Evolutionary conservation across 208 protist genomes (phyloP).

Genomic region (Leishmania tropica): DNA sequence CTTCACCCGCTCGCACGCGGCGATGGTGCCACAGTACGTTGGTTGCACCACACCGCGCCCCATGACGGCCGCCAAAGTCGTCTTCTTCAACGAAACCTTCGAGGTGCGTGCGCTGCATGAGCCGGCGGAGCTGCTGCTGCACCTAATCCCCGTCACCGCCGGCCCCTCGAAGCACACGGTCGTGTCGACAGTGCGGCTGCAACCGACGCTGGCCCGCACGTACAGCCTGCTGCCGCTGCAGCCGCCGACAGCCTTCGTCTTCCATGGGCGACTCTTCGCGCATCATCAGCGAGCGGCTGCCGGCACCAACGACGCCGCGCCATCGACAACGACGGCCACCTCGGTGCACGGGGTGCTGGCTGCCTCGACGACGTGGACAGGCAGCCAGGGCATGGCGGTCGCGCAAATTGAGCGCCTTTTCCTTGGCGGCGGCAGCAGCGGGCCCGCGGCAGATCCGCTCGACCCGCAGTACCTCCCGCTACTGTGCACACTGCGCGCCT

Average conservation of each 20-base stretch:
- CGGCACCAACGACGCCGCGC: neutral
- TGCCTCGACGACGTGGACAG: constrained; percentile 78
- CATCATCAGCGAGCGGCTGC: neutral
- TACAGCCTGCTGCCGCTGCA: constrained; percentile 67
- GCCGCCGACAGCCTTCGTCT: constrained; percentile 64
- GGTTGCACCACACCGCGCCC: constrained; percentile 63
- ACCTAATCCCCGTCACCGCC: constrained; percentile 63
- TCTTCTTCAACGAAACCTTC: constrained; percentile 87
- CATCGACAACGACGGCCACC: neutral
- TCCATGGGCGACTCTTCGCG: constrained; percentile 36
- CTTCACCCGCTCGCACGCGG: constrained; percentile 57
- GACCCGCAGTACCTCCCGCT: constrained; percentile 72
- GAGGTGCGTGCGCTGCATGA: constrained; percentile 68
- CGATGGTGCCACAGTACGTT: constrained; percentile 73
- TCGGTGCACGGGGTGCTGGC: constrained; percentile 53
- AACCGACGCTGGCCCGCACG: constrained; percentile 49
- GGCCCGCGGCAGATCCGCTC: constrained; percentile 52
- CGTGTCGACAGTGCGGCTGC: constrained; percentile 59
- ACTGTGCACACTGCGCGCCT: constrained; percentile 45
- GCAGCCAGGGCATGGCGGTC: constrained; percentile 49
- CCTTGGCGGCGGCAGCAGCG: constrained; percentile 28
- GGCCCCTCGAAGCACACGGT: constrained; percentile 36
- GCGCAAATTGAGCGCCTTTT: constrained; percentile 72
- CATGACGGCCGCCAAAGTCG: constrained; percentile 48
- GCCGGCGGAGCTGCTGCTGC: constrained; percentile 77